phyloP scores from a whole-genome alignment of 2,329 filamentous ascomycete genomes.

The Penicillium brevicompactum region DNA sequence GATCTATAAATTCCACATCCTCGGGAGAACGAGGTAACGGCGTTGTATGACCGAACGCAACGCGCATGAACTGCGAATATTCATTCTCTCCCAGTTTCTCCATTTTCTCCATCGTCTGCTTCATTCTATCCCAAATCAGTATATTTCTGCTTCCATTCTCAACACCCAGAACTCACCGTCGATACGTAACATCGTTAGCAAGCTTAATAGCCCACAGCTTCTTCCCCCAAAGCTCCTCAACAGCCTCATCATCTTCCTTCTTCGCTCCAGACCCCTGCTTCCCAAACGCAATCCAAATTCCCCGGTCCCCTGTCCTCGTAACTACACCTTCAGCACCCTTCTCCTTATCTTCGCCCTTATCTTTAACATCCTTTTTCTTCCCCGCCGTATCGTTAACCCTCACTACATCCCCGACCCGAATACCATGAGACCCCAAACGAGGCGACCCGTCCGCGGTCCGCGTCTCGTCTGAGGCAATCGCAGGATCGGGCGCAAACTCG shows the following conservation, averaged over 20 bases:
- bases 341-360: slow-evolving; percentile 38
- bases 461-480: slow-evolving; percentile 56
- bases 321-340: slow-evolving; percentile 46
- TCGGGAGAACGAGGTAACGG: slow-evolving; percentile 55
- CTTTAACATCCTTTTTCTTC: slow-evolving; percentile 24
- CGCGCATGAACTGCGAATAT: slow-evolving; percentile 60
- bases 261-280: slow-evolving; percentile 37
- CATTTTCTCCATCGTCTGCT: slow-evolving; percentile 63
- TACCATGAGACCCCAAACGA: slow-evolving; percentile 49
- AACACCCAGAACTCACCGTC: slow-evolving; percentile 49
- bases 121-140: slow-evolving; percentile 51
- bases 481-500: slow-evolving; percentile 73
- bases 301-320: slow-evolving; percentile 46
- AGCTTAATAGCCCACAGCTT: slow-evolving; percentile 68
- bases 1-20: slow-evolving; percentile 57
- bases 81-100: slow-evolving; percentile 58
- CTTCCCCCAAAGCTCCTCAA: slow-evolving; percentile 54
- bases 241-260: slow-evolving; percentile 45
- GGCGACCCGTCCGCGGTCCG: slow-evolving; percentile 39
- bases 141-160: not conserved
- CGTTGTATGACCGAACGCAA: slow-evolving; percentile 61
- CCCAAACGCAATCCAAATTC: slow-evolving; percentile 49
- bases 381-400: slow-evolving; percentile 42
- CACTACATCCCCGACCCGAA: slow-evolving; percentile 52
- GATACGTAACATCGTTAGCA: slow-evolving; percentile 67